These are phyloP conservation scores for Brasilioporus rufonigricans DNA, from an alignment of 768 basidiomycete species.

Conservation along the genomic window DNA sequence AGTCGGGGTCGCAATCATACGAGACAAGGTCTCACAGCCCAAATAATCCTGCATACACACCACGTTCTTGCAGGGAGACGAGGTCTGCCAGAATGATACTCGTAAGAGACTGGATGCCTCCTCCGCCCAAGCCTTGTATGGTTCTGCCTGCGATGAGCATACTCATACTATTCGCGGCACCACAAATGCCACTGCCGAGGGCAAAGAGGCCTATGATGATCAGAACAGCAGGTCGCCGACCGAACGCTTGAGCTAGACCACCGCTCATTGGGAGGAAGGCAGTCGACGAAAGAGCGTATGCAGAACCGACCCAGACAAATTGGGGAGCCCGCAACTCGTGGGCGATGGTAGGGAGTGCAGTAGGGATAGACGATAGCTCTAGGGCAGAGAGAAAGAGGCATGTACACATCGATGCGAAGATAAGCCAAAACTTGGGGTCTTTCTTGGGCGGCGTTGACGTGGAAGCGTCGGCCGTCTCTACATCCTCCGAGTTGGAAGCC, in stretches of 20 bases:
- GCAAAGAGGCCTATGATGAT: slow-evolving; percentile 27
- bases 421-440: slow-evolving; percentile 25
- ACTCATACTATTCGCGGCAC: slow-evolving; percentile 21
- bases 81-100: slow-evolving; percentile 44
- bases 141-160: slow-evolving; percentile 26
- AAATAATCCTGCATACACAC: slow-evolving; percentile 32
- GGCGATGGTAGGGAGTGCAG: slow-evolving; percentile 36
- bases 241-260: slow-evolving; percentile 31
- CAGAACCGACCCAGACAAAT: slow-evolving; percentile 38
- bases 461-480: neutral
- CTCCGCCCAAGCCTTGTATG: slow-evolving; percentile 37
- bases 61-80: slow-evolving; percentile 42
- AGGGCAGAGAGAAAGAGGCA: slow-evolving; percentile 29
- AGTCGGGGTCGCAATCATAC: neutral
- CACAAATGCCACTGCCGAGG: slow-evolving; percentile 37
- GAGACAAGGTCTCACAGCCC: slow-evolving; percentile 8
- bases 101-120: slow-evolving; percentile 34
- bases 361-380: slow-evolving; percentile 27
- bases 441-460: slow-evolving; percentile 2
- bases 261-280: slow-evolving; percentile 38
- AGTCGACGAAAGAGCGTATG: slow-evolving; percentile 37
- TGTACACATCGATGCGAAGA: slow-evolving; percentile 26
- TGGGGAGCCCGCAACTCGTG: slow-evolving; percentile 24
- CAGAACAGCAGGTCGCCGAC: slow-evolving; percentile 29
- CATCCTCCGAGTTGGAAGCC: neutral